Percentiles rank a stretch among this genome's conserved stretches.
These are phyloP conservation scores for Penstemon eatonii DNA, from an alignment of 257 asterid genomes.

Conservation along the genomic window DNA sequence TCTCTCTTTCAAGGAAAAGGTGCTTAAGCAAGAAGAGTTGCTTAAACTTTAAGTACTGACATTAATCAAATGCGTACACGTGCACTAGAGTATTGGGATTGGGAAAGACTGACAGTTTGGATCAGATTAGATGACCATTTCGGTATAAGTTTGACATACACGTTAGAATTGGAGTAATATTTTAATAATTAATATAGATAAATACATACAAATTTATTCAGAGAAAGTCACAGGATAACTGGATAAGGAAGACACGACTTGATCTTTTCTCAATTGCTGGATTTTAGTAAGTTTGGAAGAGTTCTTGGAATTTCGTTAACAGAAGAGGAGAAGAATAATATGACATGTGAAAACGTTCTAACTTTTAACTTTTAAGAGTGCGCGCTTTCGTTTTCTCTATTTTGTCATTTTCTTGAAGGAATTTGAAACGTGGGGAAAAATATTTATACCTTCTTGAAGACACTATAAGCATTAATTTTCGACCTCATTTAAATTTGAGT, in stretches of 20 bases:
- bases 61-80: slow-evolving; percentile 20
- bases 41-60: not conserved
- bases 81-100: slow-evolving; percentile 29
- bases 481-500: no score
- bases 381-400: not conserved
- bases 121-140: slow-evolving; percentile 28
- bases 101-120: slow-evolving; percentile 17
- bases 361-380: not conserved
- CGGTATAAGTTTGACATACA: slow-evolving; percentile 18
- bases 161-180: slow-evolving; percentile 5
- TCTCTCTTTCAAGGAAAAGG: slow-evolving; percentile 26
- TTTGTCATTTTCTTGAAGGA: not conserved
- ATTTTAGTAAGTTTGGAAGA: not conserved
- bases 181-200: no score
- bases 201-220: not conserved
- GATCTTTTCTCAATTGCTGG: not conserved
- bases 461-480: no score
- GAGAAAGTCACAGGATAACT: slow-evolving; percentile 22
- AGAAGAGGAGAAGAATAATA: not conserved
- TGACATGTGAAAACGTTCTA: not conserved
- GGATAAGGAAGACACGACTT: slow-evolving; percentile 35
- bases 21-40: not conserved
- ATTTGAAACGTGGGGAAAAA: no score
- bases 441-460: no score
- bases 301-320: not conserved